Base-by-base conservation (phyloP, 2,329 filamentous ascomycete species). In the Cladosporium cucumerinum region DNA sequence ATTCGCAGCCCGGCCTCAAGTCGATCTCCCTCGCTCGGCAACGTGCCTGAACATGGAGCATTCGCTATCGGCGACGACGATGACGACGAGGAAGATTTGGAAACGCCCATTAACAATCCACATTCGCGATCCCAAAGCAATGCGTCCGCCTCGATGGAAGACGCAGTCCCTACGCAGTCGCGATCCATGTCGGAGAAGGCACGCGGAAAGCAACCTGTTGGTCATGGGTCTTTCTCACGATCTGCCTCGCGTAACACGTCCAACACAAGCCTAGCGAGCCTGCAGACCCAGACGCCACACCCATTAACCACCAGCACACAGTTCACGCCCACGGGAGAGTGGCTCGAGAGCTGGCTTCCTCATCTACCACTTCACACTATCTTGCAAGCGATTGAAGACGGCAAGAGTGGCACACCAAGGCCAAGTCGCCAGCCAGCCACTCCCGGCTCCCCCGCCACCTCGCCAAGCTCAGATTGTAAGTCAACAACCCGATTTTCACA, bases 171-270 rank as follows among this genome's bases (percentile, higher is more conserved):
- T 16, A 84, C 88, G 23, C 93, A 97, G 75, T 77, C 96, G 32
- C 86, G 92, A 65, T 93, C 93, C 63, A 97, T 98, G 91, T 97
- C 94, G 23, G 95, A 98, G 78, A 99, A 98, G 77, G 95, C 95
- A 18, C 85, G 95, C 58, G 95, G 95, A 8, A 99, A 99, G 78
- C 92, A 96, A 87, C 95, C 94, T 30, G 92, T 91, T 14, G 90
- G 91, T 1, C 84, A 89, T 58, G 85, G 86, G n/a, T 86, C 86
- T 1, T 97, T 97, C 75, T 97, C 93, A 0, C 85, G 94, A 21
- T 63, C 57, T 23, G 66, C 69, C 3, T 74, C 72, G 49, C 93
- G 97, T 73, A 97, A 95, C 74, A 96, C 93, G 76, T 73, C 71
- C 18, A 91, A 89, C 30, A 91, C 91, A 1, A 97, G 92, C 72